phyloP scores from a whole-genome alignment of 176 grass and related monocot genomes.

The Thinopyrum elongatum region DNA sequence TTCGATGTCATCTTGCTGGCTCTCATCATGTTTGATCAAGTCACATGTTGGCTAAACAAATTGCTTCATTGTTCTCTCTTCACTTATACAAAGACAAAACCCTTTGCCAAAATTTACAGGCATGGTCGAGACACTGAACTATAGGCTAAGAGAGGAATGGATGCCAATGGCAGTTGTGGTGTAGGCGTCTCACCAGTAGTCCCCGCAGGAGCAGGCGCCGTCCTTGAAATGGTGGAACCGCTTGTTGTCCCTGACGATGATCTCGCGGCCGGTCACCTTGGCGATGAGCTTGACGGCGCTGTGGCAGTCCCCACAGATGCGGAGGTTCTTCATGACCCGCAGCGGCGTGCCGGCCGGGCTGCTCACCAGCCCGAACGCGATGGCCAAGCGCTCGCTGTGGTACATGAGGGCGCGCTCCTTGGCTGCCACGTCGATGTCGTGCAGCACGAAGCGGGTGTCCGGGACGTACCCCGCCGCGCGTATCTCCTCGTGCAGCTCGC shows the following conservation, averaged over 20 bases:
- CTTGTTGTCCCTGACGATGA: slow-evolving; percentile 91
- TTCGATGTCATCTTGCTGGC: neutral
- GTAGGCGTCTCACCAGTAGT: slow-evolving; percentile 70
- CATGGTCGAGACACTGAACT: neutral
- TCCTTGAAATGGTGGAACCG: slow-evolving; percentile 89
- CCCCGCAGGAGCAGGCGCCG: slow-evolving; percentile 77
- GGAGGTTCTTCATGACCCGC: slow-evolving; percentile 88
- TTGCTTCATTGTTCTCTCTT: neutral
- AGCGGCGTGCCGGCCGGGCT: slow-evolving; percentile 66
- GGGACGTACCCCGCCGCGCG: slow-evolving; percentile 71
- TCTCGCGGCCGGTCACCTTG: slow-evolving; percentile 67
- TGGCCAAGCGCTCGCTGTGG: slow-evolving; percentile 88
- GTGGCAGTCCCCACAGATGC: slow-evolving; percentile 93
- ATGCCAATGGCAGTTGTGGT: neutral
- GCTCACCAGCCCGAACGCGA: slow-evolving; percentile 79
- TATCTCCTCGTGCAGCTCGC: slow-evolving; percentile 68
- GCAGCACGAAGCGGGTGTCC: slow-evolving; percentile 73
- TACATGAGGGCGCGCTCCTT: slow-evolving; percentile 88
- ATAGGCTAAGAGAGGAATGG: neutral
- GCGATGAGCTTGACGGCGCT: slow-evolving; percentile 87
- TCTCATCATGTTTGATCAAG: neutral
- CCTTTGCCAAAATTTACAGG: slow-evolving; percentile 17
- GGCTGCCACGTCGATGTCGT: slow-evolving; percentile 72
- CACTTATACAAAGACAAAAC: neutral
- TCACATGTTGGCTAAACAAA: neutral